These are phyloP conservation scores for Vanderwaltozyma verrucispora DNA, from an alignment of 805 yeast genomes.

Conservation along the genomic window DNA sequence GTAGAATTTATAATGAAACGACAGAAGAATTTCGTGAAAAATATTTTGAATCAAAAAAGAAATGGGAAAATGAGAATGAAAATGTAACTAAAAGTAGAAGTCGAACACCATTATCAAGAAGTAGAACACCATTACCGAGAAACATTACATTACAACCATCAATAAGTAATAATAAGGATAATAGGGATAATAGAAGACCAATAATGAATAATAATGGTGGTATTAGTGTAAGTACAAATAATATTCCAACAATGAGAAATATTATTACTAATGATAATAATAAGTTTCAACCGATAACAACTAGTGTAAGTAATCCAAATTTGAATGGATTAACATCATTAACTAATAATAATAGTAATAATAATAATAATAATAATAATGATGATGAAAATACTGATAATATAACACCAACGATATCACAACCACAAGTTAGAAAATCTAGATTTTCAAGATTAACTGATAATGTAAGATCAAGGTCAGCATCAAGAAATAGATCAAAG, in stretches of 20 bases:
- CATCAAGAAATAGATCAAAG: slow-evolving; percentile 36
- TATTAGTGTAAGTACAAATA: too few species aligned
- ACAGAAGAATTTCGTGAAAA: slow-evolving; percentile 20
- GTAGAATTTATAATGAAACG: slow-evolving; percentile 31
- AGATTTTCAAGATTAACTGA: slow-evolving; percentile 54
- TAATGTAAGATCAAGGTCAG: slow-evolving; percentile 48
- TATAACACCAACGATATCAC: too few species aligned
- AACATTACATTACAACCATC: too few species aligned
- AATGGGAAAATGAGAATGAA: slow-evolving; percentile 37
- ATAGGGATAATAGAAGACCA: slow-evolving; percentile 2
- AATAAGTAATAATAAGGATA: background rate
- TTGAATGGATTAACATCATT: background rate
- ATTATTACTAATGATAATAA: background rate
- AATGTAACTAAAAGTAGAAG: slow-evolving; percentile 19
- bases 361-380: too few species aligned
- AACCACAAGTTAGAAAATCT: slow-evolving; percentile 32
- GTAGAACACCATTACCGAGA: background rate
- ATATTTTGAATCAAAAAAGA: slow-evolving; percentile 8
- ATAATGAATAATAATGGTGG: background rate
- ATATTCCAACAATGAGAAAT: background rate
- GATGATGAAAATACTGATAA: too few species aligned
- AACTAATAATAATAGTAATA: background rate
- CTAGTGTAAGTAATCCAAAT: background rate
- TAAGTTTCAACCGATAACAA: slow-evolving; percentile 5
- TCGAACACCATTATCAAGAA: background rate